A percentile compares a stretch with the other conserved stretches of the same genome.
These are phyloP conservation scores for Epichloe sylvatica DNA, from an alignment of 2,329 filamentous ascomycete genomes.

Conservation along the genomic window DNA sequence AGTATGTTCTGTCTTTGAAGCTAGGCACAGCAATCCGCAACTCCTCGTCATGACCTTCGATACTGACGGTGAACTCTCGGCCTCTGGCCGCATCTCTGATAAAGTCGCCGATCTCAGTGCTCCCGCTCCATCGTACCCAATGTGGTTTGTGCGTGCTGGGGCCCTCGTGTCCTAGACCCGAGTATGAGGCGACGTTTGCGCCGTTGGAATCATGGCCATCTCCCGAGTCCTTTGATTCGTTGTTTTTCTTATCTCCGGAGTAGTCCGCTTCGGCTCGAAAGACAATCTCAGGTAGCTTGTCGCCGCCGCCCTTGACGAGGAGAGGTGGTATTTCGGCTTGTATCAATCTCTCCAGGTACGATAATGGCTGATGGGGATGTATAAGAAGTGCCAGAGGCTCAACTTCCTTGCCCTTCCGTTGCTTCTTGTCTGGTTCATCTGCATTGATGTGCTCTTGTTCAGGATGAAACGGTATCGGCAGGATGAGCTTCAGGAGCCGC, in stretches of 20 bases:
- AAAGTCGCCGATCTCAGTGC: slow-evolving; percentile 86
- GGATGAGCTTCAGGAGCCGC: slow-evolving; percentile 63
- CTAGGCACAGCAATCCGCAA: slow-evolving; percentile 72
- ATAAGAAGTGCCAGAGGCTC: slow-evolving; percentile 75
- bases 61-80: slow-evolving; percentile 70
- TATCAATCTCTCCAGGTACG: slow-evolving; percentile 77
- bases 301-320: slow-evolving; percentile 45
- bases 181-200: slow-evolving; percentile 57
- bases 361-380: slow-evolving; percentile 81
- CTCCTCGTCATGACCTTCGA: slow-evolving; percentile 52
- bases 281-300: slow-evolving; percentile 58
- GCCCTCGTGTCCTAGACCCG: slow-evolving; percentile 52
- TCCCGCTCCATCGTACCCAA: slow-evolving; percentile 78
- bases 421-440: slow-evolving; percentile 21
- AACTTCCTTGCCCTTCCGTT: slow-evolving; percentile 29
- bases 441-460: slow-evolving; percentile 27
- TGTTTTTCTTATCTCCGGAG: slow-evolving; percentile 25
- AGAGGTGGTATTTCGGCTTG: slow-evolving; percentile 72
- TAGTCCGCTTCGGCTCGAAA: slow-evolving; percentile 68
- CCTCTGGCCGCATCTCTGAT: slow-evolving; percentile 78
- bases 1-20: slow-evolving; percentile 84
- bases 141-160: slow-evolving; percentile 27
- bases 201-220: slow-evolving; percentile 31
- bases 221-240: slow-evolving; percentile 6
- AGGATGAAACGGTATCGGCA: slow-evolving; percentile 46